Base-by-base conservation (phyloP, 805 yeast species). In the Candida sithepensis region DNA sequence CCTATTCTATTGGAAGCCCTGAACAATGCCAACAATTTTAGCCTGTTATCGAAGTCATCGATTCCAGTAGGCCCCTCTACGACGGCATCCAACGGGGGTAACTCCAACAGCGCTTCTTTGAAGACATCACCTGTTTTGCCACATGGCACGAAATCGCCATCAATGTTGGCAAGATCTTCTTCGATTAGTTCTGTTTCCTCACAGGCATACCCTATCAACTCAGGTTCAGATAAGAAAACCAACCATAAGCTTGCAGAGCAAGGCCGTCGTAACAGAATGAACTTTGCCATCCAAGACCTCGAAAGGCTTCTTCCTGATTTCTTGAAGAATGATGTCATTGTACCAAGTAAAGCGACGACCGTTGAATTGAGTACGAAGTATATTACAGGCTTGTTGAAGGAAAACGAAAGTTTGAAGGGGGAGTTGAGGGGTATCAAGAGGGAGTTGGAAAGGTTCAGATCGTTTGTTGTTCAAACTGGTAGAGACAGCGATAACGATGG, bases 211-310 rank as follows among this genome's bases (percentile, higher is more conserved):
- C 19, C 30, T 12, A 8, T 19, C 22, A 18, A 24, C 14, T 21
- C 24, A 13, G 41, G 41, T 16, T 36, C 51, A 3, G 73, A 77
- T 24, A 84, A 85, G 62, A 82, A 84, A 57, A 79, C 85, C 2
- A 79, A 80, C 38, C 99, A 92, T 66, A 91, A 92, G 63, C 75
- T 88, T 14, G 98, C 99, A 0, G 99, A 92, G 67, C 97, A 94
- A 66, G 98, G 96, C 14, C 76, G 99, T 45, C 78, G 99, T 57
- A 91, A 92, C 64, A 74, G 99, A 52, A 85, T 92, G 84, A 94
- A 94, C 64, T 69, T 73, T 47, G 98, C 97, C 0, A 82, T 92
- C 26, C 81, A 80, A 39, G 96, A 88, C 39, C 70, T 92, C 49
- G 83, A 84, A 8, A 58, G 71, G 9, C 67, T 89, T 51, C 75